phyloP scores from a whole-genome alignment of 257 asterid genomes.

The Solanum bukasovii region DNA sequence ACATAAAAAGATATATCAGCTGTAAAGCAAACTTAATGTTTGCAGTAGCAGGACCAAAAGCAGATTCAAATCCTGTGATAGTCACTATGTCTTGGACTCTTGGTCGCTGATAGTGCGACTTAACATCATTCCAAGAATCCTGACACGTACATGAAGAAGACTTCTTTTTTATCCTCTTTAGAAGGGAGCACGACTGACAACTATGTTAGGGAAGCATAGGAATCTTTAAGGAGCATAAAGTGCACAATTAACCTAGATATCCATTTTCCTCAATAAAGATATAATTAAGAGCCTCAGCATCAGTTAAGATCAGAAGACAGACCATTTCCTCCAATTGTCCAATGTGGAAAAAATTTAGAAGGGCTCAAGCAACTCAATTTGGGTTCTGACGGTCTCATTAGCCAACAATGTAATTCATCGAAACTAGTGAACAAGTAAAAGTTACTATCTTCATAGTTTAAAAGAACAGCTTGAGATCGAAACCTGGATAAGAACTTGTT shows the following conservation, averaged over 20 bases:
- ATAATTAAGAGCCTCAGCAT: neutral
- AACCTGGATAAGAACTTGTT: slow-evolving; percentile 76
- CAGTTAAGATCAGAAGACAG: neutral
- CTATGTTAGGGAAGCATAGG: neutral
- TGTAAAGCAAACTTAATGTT: neutral
- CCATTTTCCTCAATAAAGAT: neutral
- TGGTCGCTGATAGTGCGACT: neutral
- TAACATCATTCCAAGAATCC: neutral
- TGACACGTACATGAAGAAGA: neutral
- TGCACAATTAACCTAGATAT: neutral
- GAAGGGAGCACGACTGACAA: neutral
- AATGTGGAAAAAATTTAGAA: neutral
- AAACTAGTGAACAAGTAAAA: neutral
- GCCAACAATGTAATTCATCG: neutral
- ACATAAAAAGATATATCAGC: slow-evolving; percentile 4
- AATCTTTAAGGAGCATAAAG: neutral
- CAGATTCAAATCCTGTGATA: neutral
- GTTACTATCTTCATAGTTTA: neutral
- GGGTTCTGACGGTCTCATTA: neutral
- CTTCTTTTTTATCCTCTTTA: neutral
- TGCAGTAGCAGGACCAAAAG: neutral
- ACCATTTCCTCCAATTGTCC: neutral
- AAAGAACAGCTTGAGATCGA: neutral
- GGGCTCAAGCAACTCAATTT: neutral
- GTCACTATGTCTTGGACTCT: neutral